phyloP scores from a whole-genome alignment of 257 asterid species.

The Nicotiana benthamiana region DNA sequence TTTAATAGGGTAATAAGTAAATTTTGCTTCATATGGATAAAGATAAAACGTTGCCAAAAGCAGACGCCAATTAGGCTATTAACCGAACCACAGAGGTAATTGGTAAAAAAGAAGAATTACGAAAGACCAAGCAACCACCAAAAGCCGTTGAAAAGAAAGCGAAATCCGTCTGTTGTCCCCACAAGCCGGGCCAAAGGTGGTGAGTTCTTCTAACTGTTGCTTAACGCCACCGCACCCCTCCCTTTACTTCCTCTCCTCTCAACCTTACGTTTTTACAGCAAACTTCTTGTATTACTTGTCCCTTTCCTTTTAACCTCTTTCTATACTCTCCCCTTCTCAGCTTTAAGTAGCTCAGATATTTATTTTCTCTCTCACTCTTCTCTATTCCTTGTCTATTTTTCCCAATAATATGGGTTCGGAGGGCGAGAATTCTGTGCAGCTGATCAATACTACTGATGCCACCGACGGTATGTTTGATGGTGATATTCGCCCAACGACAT shows the following conservation, averaged over 20 bases:
- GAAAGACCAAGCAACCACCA: neutral
- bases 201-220: conserved; percentile 30
- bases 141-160: neutral
- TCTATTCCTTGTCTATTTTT: neutral
- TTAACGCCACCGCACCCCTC: conserved; percentile 47
- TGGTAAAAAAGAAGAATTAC: neutral
- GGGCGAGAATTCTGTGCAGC: neutral
- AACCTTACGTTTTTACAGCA: conserved; percentile 25
- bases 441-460: neutral
- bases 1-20: neutral
- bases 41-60: neutral
- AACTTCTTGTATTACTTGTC: neutral
- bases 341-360: neutral
- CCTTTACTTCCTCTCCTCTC: conserved; percentile 15
- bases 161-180: neutral
- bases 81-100: neutral
- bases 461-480: conserved; percentile 6
- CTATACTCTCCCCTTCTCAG: neutral
- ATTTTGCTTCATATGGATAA: neutral
- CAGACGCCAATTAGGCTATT: neutral
- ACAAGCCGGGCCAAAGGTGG: neutral
- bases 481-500: conserved; percentile 21
- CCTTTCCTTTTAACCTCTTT: neutral
- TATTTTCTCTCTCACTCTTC: neutral
- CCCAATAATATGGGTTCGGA: neutral